phyloP scores from a whole-genome alignment of 352 stramenopile genomes.

The Globisporangium nagaii region DNA sequence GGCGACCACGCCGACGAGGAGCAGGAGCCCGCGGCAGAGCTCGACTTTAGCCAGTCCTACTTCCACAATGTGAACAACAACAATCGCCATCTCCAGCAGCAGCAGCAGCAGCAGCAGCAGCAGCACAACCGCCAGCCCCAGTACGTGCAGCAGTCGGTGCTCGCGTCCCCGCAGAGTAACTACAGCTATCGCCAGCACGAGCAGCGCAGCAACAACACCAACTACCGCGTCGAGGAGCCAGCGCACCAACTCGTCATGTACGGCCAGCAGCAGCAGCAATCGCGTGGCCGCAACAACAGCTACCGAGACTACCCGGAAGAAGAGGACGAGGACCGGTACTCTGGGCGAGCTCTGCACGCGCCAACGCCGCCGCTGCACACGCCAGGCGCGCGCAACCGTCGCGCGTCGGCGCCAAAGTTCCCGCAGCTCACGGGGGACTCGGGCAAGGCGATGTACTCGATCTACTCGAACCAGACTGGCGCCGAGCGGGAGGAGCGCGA shows the following conservation, averaged over 20 bases:
- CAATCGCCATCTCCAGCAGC: slow-evolving; percentile 24
- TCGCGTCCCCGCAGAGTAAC: slow-evolving; percentile 10
- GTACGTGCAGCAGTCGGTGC: too few species aligned
- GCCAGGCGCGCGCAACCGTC: slow-evolving; percentile 4
- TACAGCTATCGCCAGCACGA: slow-evolving; percentile 14
- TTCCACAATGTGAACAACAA: slow-evolving; percentile 27
- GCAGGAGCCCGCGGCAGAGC: slow-evolving; percentile 26
- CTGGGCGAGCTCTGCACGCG: neutral
- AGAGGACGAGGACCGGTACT: slow-evolving; percentile 25
- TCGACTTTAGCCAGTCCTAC: slow-evolving; percentile 32
- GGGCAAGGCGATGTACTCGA: slow-evolving; percentile 26
- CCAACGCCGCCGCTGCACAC: neutral
- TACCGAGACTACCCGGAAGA: slow-evolving; percentile 24
- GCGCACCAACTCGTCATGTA: slow-evolving; percentile 9
- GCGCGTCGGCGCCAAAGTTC: neutral
- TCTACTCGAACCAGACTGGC: slow-evolving; percentile 24
- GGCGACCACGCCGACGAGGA: slow-evolving; percentile 28
- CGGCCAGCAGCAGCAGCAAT: slow-evolving; percentile 1
- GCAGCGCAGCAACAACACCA: slow-evolving; percentile 9
- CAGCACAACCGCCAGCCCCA: slow-evolving; percentile 14
- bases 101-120: slow-evolving; percentile 16
- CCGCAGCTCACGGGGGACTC: neutral
- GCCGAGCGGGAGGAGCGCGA: neutral
- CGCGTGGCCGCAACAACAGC: slow-evolving; percentile 17
- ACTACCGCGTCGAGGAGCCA: slow-evolving; percentile 11